Conservation (phyloP, 1,284 basidiomycete species). For the Cystobasidiaceae sp. region DNA sequence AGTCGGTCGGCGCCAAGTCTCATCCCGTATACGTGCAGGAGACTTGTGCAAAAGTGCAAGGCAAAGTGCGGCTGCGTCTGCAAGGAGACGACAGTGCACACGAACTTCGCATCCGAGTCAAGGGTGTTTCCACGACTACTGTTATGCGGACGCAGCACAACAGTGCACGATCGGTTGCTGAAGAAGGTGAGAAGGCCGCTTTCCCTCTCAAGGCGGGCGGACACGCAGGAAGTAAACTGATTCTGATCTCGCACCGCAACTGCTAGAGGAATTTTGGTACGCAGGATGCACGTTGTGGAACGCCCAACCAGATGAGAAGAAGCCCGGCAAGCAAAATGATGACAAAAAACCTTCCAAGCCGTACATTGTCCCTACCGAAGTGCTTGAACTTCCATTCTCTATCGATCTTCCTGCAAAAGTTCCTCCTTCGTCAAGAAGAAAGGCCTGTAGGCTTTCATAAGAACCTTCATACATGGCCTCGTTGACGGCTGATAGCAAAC, state of each 20-base stretch:
- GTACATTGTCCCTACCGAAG: neutral
- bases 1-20: slow-evolving; percentile 19
- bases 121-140: slow-evolving; percentile 19
- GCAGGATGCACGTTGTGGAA: slow-evolving; percentile 16
- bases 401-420: slow-evolving; percentile 8
- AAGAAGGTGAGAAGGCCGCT: slow-evolving; percentile 11
- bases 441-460: neutral
- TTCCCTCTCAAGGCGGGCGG: neutral
- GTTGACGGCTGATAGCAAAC: neutral
- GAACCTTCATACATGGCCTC: neutral
- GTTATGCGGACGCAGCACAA: slow-evolving; percentile 15
- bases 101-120: slow-evolving; percentile 19
- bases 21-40: slow-evolving; percentile 24
- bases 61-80: slow-evolving; percentile 7
- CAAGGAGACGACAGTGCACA: slow-evolving; percentile 13
- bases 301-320: slow-evolving; percentile 8
- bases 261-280: slow-evolving; percentile 28
- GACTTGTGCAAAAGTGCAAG: slow-evolving; percentile 1
- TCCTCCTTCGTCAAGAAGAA: neutral
- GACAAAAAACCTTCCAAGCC: too few relatives aligned
- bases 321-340: too few relatives aligned
- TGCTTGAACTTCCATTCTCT: slow-evolving; percentile 14
- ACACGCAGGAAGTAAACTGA: neutral
- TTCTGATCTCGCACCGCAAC: neutral
- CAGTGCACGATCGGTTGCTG: slow-evolving; percentile 11